Percentiles rank a stretch among this genome's conserved stretches.
These are phyloP conservation scores for Mortierella sp. DNA, from an alignment of 371 early-diverging fungal species.

Conservation along the genomic window DNA sequence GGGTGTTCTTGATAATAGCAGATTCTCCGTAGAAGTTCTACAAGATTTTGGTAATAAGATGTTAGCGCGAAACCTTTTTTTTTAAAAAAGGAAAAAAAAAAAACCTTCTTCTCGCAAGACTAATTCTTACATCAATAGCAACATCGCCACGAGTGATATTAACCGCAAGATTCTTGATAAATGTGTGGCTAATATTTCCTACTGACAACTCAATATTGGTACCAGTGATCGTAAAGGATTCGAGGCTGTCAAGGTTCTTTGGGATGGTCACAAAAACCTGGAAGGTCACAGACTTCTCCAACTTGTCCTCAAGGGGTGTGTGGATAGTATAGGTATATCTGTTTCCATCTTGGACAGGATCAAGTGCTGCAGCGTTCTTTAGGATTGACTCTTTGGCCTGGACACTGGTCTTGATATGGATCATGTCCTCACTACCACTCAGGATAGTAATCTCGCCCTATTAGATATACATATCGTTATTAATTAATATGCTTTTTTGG, in stretches of 20 bases:
- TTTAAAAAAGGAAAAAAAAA: too few species aligned
- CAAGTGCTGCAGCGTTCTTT: constrained; percentile 44
- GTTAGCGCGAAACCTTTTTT: too few species aligned
- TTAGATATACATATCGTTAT: too few species aligned
- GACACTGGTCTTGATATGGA: constrained; percentile 47
- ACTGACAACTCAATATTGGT: constrained; percentile 48
- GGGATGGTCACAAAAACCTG: constrained; percentile 53
- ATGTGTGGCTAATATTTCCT: constrained; percentile 49
- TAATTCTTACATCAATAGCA: constrained; percentile 38
- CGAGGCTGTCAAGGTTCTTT: constrained; percentile 36
- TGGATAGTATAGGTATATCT: constrained; percentile 52
- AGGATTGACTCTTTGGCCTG: constrained; percentile 50
- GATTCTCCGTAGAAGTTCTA: constrained; percentile 52
- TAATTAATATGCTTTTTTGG: too few species aligned
- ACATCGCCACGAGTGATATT: constrained; percentile 24
- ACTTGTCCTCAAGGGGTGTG: constrained; percentile 36
- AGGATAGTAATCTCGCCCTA: constrained; percentile 53
- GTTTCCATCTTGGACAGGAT: constrained; percentile 48
- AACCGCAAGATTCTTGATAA: constrained; percentile 35
- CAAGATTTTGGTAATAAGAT: neutral
- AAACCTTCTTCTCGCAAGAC: too few species aligned
- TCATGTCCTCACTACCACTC: constrained; percentile 52
- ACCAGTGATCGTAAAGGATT: constrained; percentile 42
- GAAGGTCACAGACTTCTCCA: constrained; percentile 41
- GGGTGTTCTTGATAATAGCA: constrained; percentile 27